phyloP scores from a whole-genome alignment of 2,329 filamentous ascomycete species.

The Phaeosphaeriaceae sp. region DNA sequence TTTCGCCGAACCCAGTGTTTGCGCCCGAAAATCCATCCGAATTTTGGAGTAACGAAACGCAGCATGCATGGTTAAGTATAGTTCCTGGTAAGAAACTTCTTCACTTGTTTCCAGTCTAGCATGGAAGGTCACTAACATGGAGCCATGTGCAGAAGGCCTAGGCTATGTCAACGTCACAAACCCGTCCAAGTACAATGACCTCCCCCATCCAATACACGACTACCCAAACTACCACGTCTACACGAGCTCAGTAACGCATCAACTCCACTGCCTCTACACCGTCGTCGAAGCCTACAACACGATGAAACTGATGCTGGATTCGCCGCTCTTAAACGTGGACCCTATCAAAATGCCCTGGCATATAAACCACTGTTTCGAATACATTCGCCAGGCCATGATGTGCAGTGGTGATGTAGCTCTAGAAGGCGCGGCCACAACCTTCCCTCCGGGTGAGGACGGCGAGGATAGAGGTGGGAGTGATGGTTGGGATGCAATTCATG shows the following conservation, averaged over 20 bases:
- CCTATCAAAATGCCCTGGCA: conserved; percentile 43
- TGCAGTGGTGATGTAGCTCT: conserved; percentile 43
- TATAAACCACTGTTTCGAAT: conserved; percentile 45
- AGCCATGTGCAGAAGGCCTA: conserved; percentile 30
- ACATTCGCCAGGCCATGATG: conserved; percentile 43
- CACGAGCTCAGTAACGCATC: conserved; percentile 43
- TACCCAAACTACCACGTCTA: conserved; percentile 38
- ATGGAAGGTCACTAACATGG: not conserved
- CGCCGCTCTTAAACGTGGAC: conserved; percentile 9
- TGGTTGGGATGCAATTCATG: conserved; percentile 43
- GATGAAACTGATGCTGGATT: conserved; percentile 22
- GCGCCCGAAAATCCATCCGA: conserved; percentile 35
- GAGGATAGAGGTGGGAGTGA: conserved; percentile 42
- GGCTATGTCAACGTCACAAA: conserved; percentile 40
- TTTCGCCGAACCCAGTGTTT: conserved; percentile 32
- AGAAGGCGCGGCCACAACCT: conserved; percentile 42
- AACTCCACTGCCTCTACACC: conserved; percentile 44
- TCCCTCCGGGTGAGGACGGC: conserved; percentile 29
- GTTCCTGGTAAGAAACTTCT: conserved; percentile 30
- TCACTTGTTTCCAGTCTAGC: not conserved
- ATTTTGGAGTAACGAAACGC: conserved; percentile 41
- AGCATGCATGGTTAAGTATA: conserved; percentile 39
- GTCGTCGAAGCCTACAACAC: conserved; percentile 43
- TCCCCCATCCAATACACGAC: conserved; percentile 42
- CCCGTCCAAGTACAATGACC: conserved; percentile 28